These are phyloP conservation scores for Candolleomyces aberdarensis DNA, from an alignment of 768 basidiomycete species.

Conservation along the genomic window DNA sequence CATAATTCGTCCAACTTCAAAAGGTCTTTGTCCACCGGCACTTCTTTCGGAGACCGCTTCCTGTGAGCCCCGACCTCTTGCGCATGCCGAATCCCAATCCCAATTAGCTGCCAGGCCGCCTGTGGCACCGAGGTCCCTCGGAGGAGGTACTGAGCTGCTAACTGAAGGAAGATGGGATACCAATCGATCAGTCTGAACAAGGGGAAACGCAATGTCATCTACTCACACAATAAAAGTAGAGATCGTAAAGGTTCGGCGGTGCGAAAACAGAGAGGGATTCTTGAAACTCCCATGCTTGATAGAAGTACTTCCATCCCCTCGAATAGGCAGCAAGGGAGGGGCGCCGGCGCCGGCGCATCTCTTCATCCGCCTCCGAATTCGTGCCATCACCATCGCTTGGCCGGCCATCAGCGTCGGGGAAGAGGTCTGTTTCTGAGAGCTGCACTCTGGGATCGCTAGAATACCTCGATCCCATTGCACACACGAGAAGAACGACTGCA, in stretches of 20 bases:
- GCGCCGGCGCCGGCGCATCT: neutral
- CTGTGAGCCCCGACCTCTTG: slow-evolving; percentile 79
- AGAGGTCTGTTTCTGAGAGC: slow-evolving; percentile 24
- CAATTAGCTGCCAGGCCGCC: slow-evolving; percentile 65
- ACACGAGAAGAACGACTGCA: slow-evolving; percentile 55
- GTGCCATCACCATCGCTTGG: neutral
- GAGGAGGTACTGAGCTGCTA: slow-evolving; percentile 48
- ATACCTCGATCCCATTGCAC: slow-evolving; percentile 58
- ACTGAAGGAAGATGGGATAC: slow-evolving; percentile 10
- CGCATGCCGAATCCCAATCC: slow-evolving; percentile 68
- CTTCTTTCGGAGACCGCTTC: slow-evolving; percentile 29
- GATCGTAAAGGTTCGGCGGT: slow-evolving; percentile 59
- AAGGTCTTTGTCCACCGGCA: slow-evolving; percentile 22
- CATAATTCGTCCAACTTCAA: slow-evolving; percentile 15
- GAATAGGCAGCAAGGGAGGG: slow-evolving; percentile 28
- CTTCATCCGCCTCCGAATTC: too few species aligned
- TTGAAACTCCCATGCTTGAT: slow-evolving; percentile 56
- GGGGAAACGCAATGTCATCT: slow-evolving; percentile 16
- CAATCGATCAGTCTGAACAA: neutral
- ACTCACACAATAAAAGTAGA: slow-evolving; percentile 64
- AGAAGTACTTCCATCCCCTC: slow-evolving; percentile 58
- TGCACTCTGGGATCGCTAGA: slow-evolving; percentile 45
- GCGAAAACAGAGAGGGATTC: slow-evolving; percentile 39
- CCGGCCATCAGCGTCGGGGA: slow-evolving; percentile 7
- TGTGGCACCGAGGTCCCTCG: slow-evolving; percentile 58